These are phyloP conservation scores for Phenoliferia sp. DNA, from an alignment of 1,284 basidiomycete species.

Conservation along the genomic window DNA sequence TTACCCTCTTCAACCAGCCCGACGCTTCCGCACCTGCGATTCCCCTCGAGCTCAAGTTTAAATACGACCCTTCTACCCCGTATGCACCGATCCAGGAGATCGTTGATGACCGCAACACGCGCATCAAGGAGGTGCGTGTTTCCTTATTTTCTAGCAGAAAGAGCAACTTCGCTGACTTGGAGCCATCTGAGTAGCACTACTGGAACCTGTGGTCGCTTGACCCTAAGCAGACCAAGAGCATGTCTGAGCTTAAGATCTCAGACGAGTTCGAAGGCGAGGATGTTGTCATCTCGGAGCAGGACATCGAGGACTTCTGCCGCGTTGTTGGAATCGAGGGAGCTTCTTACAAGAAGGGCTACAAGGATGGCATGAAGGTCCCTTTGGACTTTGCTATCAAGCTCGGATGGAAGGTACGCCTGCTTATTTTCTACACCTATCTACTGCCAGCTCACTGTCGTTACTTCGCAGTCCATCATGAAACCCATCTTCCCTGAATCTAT, in stretches of 20 bases:
- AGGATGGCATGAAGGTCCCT: slow-evolving; percentile 50
- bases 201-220: slow-evolving; percentile 96
- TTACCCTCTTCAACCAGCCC: slow-evolving; percentile 67
- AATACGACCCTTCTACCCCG: slow-evolving; percentile 81
- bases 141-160: neutral
- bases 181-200: slow-evolving; percentile 55
- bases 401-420: slow-evolving; percentile 77
- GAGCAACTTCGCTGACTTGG: slow-evolving; percentile 38
- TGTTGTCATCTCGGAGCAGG: slow-evolving; percentile 66
- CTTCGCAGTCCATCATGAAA: slow-evolving; percentile 81
- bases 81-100: slow-evolving; percentile 93
- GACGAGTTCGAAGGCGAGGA: slow-evolving; percentile 78
- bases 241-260: slow-evolving; percentile 57
- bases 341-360: slow-evolving; percentile 74
- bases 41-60: slow-evolving; percentile 75
- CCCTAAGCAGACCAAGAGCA: slow-evolving; percentile 33
- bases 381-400: slow-evolving; percentile 89
- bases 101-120: slow-evolving; percentile 72
- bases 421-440: neutral
- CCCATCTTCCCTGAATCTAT: slow-evolving; percentile 88
- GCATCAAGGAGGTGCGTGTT: slow-evolving; percentile 53
- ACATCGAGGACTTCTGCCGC: slow-evolving; percentile 84
- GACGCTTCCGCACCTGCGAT: slow-evolving; percentile 57
- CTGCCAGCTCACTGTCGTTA: neutral
- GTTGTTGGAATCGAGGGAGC: slow-evolving; percentile 91